Evolutionary conservation across 2,329 filamentous ascomycete species (phyloP).

Genomic region (Orbilia blumenaviensis): DNA sequence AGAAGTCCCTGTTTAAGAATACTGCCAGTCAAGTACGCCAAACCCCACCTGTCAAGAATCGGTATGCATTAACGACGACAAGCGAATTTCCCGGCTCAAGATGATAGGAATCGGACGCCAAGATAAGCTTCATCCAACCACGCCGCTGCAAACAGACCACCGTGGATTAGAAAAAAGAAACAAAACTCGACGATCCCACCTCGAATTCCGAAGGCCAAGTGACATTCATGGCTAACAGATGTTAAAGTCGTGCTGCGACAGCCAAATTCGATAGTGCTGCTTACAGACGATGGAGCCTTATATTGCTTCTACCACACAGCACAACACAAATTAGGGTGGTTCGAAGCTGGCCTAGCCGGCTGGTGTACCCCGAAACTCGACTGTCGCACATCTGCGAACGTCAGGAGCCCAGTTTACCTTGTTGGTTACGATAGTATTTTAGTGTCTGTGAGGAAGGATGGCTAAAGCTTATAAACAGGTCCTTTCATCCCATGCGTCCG

Average conservation of each 20-base stretch:
- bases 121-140: background rate
- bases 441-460: background rate
- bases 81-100: constrained; percentile 13
- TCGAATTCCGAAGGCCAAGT: background rate
- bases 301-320: background rate
- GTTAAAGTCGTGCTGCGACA: background rate
- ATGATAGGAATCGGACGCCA: constrained; percentile 8
- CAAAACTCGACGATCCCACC: background rate
- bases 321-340: constrained; percentile 7
- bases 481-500: background rate
- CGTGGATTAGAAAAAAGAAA: background rate
- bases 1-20: background rate
- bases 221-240: background rate
- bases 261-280: background rate
- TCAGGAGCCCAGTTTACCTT: background rate
- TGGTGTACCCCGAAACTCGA: background rate
- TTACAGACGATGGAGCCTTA: background rate
- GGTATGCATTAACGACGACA: constrained; percentile 16
- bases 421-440: too few species aligned
- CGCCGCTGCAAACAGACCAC: background rate
- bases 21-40: background rate
- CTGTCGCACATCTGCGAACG: constrained; percentile 3
- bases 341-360: background rate
- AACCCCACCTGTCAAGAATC: constrained; percentile 5
- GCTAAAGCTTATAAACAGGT: background rate